Evolutionary conservation across 768 basidiomycete species (phyloP).

Genomic region (Suillus variegatus): DNA sequence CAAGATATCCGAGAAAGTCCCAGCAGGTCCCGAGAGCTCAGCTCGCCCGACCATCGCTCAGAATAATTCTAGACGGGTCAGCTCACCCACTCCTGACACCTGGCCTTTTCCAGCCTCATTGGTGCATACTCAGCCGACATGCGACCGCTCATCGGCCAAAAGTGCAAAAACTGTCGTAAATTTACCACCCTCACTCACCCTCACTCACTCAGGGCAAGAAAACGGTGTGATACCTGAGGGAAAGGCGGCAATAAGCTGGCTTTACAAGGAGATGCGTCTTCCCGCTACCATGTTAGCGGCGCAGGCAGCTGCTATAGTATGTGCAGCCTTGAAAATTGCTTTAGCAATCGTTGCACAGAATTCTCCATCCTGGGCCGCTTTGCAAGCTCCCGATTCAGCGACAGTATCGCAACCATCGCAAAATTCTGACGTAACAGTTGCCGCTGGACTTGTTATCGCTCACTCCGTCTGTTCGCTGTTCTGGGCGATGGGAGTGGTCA

Average conservation of each 20-base stretch:
- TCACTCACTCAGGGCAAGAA: constrained; percentile 1
- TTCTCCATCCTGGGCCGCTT: background rate
- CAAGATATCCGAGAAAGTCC: constrained; percentile 17
- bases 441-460: constrained; percentile 19
- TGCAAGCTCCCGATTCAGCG: background rate
- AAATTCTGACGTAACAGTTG: background rate
- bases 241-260: background rate
- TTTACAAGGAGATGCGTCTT: constrained; percentile 10
- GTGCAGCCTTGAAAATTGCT: constrained; percentile 24
- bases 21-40: background rate
- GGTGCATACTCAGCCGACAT: constrained; percentile 13
- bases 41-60: constrained; percentile 1
- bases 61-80: constrained; percentile 20
- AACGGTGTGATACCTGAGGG: background rate
- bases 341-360: constrained; percentile 11
- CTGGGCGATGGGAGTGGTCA: constrained; percentile 25
- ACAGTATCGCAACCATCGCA: background rate
- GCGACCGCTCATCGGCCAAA: background rate
- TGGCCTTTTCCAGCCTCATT: constrained; percentile 36
- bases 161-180: background rate
- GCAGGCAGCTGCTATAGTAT: constrained; percentile 25
- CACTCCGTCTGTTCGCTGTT: constrained; percentile 21
- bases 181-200: constrained; percentile 10
- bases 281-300: constrained; percentile 14
- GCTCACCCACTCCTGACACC: constrained; percentile 31